Percentiles rank a stretch among this genome's conserved stretches.
phyloP scores from a whole-genome alignment of 768 basidiomycete genomes.

The Rhodotorula taiwanensis region DNA sequence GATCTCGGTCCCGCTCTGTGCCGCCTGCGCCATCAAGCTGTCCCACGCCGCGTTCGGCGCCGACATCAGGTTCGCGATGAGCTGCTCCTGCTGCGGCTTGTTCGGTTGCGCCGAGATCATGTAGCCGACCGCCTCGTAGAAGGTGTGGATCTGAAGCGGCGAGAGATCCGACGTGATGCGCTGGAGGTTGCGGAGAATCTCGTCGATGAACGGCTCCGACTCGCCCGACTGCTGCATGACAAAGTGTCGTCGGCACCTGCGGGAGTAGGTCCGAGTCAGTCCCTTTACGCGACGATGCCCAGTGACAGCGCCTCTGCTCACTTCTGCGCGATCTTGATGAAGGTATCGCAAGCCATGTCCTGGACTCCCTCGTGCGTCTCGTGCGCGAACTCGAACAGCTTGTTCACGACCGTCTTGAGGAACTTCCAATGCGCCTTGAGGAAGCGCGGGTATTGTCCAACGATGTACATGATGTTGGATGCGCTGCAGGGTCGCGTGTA shows the following conservation, averaged over 20 bases:
- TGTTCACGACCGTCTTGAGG: slow-evolving; percentile 98
- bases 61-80: slow-evolving; percentile 93
- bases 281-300: no score
- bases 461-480: slow-evolving; percentile 68
- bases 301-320: slow-evolving; percentile 42
- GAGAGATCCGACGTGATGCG: slow-evolving; percentile 90
- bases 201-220: slow-evolving; percentile 94
- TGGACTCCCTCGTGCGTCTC: slow-evolving; percentile 99
- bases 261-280: accelerated
- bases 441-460: slow-evolving; percentile 98
- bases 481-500: slow-evolving; percentile 33
- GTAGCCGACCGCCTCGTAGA: slow-evolving; percentile 97
- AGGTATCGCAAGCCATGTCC: slow-evolving; percentile 99
- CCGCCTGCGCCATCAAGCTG: slow-evolving; percentile 89
- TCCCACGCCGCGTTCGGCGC: slow-evolving; percentile 99
- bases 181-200: slow-evolving; percentile 84
- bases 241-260: slow-evolving; percentile 72
- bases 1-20: slow-evolving; percentile 76
- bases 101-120: slow-evolving; percentile 99
- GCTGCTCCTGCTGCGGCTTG: slow-evolving; percentile 89
- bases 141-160: slow-evolving; percentile 94
- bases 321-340: slow-evolving; percentile 99
- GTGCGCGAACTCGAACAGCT: slow-evolving; percentile 99
- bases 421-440: slow-evolving; percentile 99
- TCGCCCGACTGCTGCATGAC: slow-evolving; percentile 98